Evolutionary conservation across 768 basidiomycete genomes (phyloP), one percentile per base, ranked within the genome.

Genomic region (Rhodocollybia butyracea): DNA sequence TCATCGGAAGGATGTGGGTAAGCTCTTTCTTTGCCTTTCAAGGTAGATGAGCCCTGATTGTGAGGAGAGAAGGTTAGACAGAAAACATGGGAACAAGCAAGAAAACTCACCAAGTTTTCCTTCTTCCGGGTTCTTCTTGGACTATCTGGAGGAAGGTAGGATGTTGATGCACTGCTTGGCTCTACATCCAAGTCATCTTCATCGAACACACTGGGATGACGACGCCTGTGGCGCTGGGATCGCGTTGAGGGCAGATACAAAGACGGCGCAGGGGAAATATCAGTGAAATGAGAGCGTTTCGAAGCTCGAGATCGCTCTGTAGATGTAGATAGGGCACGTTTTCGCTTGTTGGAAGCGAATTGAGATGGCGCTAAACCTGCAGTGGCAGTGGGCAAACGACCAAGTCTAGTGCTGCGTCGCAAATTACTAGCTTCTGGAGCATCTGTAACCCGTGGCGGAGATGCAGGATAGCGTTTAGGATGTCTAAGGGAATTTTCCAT

Each of bases 11-110:
- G 29, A 42, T 42, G 41, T 22, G 13, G 12, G 13, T 17, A 13
- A 26, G 29, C 48, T 50, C 48, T 31, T 36, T 50, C 48, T 34
- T 50, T 50, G 5, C 48, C 48, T 34, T 50, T 50, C 22, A 50
- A n/a, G 38, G 17, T 50, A 17, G 48, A n/a, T n/a, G 21, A 22
- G 34, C 11, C 5, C 8, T 2, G 26, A 5, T 38, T 36, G 32
- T 13, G 10, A 24, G 12, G 38, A 22, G 5, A 24, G 10, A 17
- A 5, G 31, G 8, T 17, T 27, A 27, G 17, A 45, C 13, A 17
- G 15, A 29, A 17, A 29, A 15, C 43, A 45, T 17, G 13, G 15
- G 3, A 42, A 5, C n/a, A 29, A 29, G 30, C 12, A 45, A 24
- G 5, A 8, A 45, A n/a, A 27, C 8, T 45, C 24, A 13, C 26